Percentiles rank a stretch among this genome's conserved stretches.
These are phyloP conservation scores for Mortierella hygrophila DNA, from an alignment of 192 early-diverging fungal species.

Conservation along the genomic window DNA sequence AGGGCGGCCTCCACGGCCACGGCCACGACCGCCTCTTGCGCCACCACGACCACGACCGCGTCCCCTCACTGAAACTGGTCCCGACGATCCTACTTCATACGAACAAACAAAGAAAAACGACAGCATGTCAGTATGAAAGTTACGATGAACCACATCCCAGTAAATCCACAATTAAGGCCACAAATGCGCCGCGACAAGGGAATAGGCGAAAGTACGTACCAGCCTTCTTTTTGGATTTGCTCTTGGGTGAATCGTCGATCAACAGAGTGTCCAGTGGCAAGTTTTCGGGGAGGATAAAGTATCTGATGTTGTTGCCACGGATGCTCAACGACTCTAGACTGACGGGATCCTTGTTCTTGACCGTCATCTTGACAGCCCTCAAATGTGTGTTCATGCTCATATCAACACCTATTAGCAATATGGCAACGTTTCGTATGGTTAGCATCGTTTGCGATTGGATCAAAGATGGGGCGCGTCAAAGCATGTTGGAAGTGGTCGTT, in stretches of 20 bases:
- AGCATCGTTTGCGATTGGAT: neutral
- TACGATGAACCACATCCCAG: conserved; percentile 4
- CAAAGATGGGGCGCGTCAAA: neutral
- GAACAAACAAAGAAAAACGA: neutral
- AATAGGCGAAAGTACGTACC: conserved; percentile 30
- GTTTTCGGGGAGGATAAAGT: conserved; percentile 96
- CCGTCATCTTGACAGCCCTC: conserved; percentile 98
- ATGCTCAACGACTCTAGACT: conserved; percentile 94
- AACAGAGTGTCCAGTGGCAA: conserved; percentile 96
- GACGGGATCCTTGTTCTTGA: conserved; percentile 91
- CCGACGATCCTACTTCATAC: conserved; percentile 38
- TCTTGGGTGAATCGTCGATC: conserved; percentile 95
- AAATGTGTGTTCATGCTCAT: conserved; percentile 99
- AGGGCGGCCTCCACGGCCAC: conserved; percentile 63
- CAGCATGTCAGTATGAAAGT: neutral
- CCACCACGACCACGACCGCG: conserved; percentile 83
- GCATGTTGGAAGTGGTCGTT: neutral
- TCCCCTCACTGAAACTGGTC: conserved; percentile 39
- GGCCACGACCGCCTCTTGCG: conserved; percentile 74
- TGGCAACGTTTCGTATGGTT: neutral
- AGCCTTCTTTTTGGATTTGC: conserved; percentile 91
- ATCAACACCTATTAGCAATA: conserved; percentile 79
- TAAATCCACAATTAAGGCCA: neutral
- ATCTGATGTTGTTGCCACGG: conserved; percentile 95
- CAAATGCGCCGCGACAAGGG: neutral